Evolutionary conservation across 1,284 basidiomycete species (phyloP).

Genomic region (Anthracocystis walkeri): DNA sequence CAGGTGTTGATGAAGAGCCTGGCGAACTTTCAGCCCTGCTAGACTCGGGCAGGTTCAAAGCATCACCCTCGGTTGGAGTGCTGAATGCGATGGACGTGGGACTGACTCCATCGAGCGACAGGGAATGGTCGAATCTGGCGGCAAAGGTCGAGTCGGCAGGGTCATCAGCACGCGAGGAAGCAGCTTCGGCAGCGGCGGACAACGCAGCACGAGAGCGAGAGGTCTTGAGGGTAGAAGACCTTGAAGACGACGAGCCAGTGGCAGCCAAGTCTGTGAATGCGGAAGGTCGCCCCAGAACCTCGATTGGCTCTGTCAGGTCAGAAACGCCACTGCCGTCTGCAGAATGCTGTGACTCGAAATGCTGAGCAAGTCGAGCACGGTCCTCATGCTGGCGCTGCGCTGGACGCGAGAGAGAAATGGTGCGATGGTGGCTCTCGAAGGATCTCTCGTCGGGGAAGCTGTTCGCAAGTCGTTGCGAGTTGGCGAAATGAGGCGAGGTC

Average conservation of each 20-base stretch:
- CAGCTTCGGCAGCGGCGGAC: conserved; percentile 31
- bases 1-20: conserved; percentile 11
- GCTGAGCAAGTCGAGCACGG: neutral
- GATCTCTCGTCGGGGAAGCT: neutral
- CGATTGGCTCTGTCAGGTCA: conserved; percentile 34
- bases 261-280: conserved; percentile 8
- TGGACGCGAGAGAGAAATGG: conserved; percentile 22
- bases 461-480: conserved; percentile 4
- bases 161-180: conserved; percentile 5
- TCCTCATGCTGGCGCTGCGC: conserved; percentile 11
- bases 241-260: neutral
- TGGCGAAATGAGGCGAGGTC: neutral
- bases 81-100: neutral
- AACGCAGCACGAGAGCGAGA: conserved; percentile 26
- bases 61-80: conserved; percentile 6
- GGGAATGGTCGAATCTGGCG: conserved; percentile 15
- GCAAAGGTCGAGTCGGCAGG: conserved; percentile 34
- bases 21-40: conserved; percentile 2
- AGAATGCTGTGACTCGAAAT: neutral
- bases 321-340: conserved; percentile 9
- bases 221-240: conserved; percentile 6
- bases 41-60: neutral
- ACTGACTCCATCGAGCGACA: conserved; percentile 8
- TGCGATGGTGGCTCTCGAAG: conserved; percentile 26
- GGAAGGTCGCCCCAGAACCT: conserved; percentile 31